Base-by-base conservation (phyloP, 352 stramenopile genomes). In the Pythium pyrilobum region DNA sequence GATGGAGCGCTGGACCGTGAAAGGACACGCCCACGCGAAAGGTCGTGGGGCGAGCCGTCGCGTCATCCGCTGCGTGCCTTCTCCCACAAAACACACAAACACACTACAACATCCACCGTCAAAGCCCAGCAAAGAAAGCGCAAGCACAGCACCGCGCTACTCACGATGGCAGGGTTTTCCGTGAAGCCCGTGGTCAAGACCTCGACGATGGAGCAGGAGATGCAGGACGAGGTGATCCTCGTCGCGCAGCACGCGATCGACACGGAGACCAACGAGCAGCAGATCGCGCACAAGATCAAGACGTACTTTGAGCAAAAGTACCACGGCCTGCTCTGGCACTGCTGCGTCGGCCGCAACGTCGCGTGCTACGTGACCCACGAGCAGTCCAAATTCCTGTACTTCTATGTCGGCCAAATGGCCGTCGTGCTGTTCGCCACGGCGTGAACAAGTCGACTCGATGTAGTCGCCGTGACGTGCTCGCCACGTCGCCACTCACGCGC, bases 381-480 rank as follows among this genome's bases (percentile, higher is more conserved):
- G 60, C 85, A 96, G 63, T 89, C 74, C 56, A 97, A 96, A 67
- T 98, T 97, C 58, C 88, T 97, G 48, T 98, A 98, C 74, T 97
- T 98, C 58, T 98, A 98, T 83, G 89, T 98, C 40, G 92, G 92
- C 18, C 92, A 98, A 65, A 95, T 95, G 69, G 92, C 89, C 24
- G 75, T 98, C 42, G 95, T 96, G 49, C 75, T 98, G 21, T 97
- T 97, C 43, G 85, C 83, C 20, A 95, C 81, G 8, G 81, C 78
- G 1, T 91, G 28, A 56, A 8, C 23, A 28, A 24, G 21, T 27
- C 24, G 23, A 45, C 38, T 5, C 12, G 12, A 39, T 16, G 4
- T 39, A 7, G 4, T 11, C 37, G 13, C 21, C 11, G 24, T 51
- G 23, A n/a, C n/a, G n/a, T n/a, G n/a, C n/a, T n/a, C n/a, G n/a